Percentiles rank a stretch among this genome's conserved stretches.
Evolutionary conservation across 768 basidiomycete species (phyloP).

Genomic region (Gloeostereum incarnatum): DNA sequence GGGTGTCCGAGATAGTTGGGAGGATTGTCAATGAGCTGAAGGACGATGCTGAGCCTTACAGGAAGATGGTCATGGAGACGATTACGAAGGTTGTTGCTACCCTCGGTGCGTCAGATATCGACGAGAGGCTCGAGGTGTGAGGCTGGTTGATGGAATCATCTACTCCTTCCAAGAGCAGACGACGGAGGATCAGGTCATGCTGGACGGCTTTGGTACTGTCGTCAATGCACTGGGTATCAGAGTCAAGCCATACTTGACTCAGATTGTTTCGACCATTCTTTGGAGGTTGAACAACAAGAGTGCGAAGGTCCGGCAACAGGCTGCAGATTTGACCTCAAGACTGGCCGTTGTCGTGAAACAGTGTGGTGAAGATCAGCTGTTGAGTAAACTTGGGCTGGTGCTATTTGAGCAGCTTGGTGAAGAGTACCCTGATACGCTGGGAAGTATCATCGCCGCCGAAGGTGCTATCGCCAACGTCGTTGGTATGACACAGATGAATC

Average conservation of each 20-base stretch:
- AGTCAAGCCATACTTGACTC: slow-evolving; percentile 96
- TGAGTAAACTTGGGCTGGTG: slow-evolving; percentile 94
- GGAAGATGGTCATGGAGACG: slow-evolving; percentile 99
- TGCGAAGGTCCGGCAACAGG: slow-evolving; percentile 97
- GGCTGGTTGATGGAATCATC: slow-evolving; percentile 96
- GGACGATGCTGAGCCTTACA: slow-evolving; percentile 82
- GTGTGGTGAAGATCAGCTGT: slow-evolving; percentile 91
- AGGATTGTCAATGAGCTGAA: slow-evolving; percentile 84
- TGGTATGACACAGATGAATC: slow-evolving; percentile 99
- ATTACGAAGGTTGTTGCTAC: slow-evolving; percentile 94
- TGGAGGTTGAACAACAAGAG: slow-evolving; percentile 99
- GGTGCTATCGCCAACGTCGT: slow-evolving; percentile 99
- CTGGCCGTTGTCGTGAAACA: slow-evolving; percentile 98
- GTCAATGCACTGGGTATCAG: slow-evolving; percentile 95
- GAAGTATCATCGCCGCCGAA: slow-evolving; percentile 98
- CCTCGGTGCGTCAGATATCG: slow-evolving; percentile 93
- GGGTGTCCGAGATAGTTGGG: slow-evolving; percentile 94
- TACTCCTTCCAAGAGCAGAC: slow-evolving; percentile 99
- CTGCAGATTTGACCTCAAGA: slow-evolving; percentile 95
- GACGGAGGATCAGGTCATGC: slow-evolving; percentile 97
- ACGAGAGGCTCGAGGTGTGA: slow-evolving; percentile 91
- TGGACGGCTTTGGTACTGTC: slow-evolving; percentile 96
- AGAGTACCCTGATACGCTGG: slow-evolving; percentile 98
- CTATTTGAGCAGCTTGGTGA: slow-evolving; percentile 98
- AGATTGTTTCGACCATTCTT: slow-evolving; percentile 97